Conservation (phyloP, 352 stramenopile genomes). For the Pythium brassicae region DNA sequence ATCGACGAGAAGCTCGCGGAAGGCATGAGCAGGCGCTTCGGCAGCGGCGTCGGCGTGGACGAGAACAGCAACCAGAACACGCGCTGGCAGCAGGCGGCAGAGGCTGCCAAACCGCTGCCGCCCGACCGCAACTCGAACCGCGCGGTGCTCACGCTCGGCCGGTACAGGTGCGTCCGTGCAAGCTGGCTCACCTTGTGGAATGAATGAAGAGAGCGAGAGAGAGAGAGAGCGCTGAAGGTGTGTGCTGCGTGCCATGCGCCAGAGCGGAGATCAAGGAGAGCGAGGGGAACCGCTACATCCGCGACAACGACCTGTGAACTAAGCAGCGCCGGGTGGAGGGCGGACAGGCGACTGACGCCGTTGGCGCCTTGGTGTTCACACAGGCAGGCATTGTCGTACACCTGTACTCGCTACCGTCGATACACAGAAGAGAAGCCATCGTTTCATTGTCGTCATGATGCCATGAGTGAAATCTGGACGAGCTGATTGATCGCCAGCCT, state of each 20-base stretch:
- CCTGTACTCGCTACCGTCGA: no score
- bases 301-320: slow-evolving; percentile 71
- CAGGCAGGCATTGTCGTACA: no score
- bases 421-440: background rate
- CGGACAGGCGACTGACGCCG: background rate
- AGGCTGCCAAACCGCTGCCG: slow-evolving; percentile 21
- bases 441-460: no score
- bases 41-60: slow-evolving; percentile 24
- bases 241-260: background rate
- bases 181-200: background rate
- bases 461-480: no score
- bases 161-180: slow-evolving; percentile 55
- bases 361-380: no score
- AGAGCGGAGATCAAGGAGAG: slow-evolving; percentile 88
- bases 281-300: slow-evolving; percentile 86
- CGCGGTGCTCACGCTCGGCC: slow-evolving; percentile 72
- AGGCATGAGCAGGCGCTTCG: slow-evolving; percentile 72
- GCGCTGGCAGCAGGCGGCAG: slow-evolving; percentile 23
- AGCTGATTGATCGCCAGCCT: no score
- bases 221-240: background rate
- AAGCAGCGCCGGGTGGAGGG: no score
- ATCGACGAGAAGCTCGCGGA: slow-evolving; percentile 82
- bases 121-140: slow-evolving; percentile 55
- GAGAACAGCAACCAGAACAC: slow-evolving; percentile 31
- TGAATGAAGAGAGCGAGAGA: background rate